A percentile compares a stretch with the other conserved stretches of the same genome.
phyloP scores from a whole-genome alignment of 306 rosid species.

The Dicorynia guianensis region DNA sequence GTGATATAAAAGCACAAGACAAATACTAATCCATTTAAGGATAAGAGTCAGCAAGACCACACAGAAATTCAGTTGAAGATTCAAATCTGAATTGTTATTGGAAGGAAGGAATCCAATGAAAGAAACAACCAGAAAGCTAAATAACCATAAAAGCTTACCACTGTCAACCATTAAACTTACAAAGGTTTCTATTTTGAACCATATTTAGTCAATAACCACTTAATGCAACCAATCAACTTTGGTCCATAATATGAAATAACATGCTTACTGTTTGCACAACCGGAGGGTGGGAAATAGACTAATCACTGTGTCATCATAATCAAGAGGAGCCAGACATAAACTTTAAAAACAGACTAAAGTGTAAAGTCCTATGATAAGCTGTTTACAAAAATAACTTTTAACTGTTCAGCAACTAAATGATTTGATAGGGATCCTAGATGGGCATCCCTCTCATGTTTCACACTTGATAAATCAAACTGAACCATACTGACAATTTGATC shows the following conservation, averaged over 20 bases:
- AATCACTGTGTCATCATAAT: constrained; percentile 26
- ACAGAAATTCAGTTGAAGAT: background rate
- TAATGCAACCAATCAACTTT: background rate
- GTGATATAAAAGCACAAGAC: background rate
- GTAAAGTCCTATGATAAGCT: constrained; percentile 44
- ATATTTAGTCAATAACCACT: background rate
- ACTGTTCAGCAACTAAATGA: constrained; percentile 59
- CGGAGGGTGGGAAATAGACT: constrained; percentile 31
- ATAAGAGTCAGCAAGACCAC: background rate
- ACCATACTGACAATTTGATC: constrained; percentile 68
- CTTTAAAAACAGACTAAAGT: constrained; percentile 31
- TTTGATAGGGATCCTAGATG: constrained; percentile 65
- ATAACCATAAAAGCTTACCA: constrained; percentile 35
- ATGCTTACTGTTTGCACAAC: constrained; percentile 34
- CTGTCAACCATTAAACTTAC: constrained; percentile 29
- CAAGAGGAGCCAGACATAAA: constrained; percentile 33
- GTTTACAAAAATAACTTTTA: constrained; percentile 50
- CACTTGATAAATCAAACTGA: constrained; percentile 68
- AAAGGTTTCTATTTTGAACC: constrained; percentile 37
- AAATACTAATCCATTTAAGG: background rate
- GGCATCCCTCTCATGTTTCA: constrained; percentile 71
- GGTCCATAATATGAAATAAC: constrained; percentile 1
- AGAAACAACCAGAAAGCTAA: constrained; percentile 41
- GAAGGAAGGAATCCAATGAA: constrained; percentile 45
- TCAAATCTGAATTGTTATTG: constrained; percentile 14